Conservation (phyloP, 805 yeast genomes). For the Cyberlindnera euphorbiae region DNA sequence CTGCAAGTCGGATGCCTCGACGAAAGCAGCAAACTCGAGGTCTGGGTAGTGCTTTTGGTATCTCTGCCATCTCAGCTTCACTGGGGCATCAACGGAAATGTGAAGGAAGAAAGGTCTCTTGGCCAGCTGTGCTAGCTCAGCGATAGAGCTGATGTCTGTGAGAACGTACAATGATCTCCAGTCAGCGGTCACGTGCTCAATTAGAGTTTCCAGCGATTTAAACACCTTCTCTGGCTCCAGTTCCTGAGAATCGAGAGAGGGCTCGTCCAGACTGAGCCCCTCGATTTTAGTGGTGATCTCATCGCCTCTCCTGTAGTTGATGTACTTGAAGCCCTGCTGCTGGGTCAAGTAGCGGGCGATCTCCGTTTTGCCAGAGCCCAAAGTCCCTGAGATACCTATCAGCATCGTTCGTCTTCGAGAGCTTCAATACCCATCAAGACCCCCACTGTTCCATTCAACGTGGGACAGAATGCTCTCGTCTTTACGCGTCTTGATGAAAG, state of each 20-base stretch:
- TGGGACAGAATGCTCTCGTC: too few relatives aligned
- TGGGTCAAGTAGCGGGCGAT: slow-evolving; percentile 51
- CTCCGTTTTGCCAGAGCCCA: slow-evolving; percentile 61
- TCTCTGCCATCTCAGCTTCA: slow-evolving; percentile 38
- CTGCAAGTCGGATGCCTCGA: slow-evolving; percentile 32
- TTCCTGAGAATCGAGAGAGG: slow-evolving; percentile 9
- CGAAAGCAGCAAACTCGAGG: slow-evolving; percentile 31
- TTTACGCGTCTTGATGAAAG: too few relatives aligned
- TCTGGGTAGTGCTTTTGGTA: slow-evolving; percentile 25
- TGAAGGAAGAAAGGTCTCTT: slow-evolving; percentile 84
- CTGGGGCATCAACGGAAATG: slow-evolving; percentile 71
- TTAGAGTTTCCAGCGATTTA: slow-evolving; percentile 37
- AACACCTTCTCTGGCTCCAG: slow-evolving; percentile 31
- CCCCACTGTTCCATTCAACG: too few relatives aligned
- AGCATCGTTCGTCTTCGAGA: too few relatives aligned
- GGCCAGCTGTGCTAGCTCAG: slow-evolving; percentile 41
- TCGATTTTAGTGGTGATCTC: slow-evolving; percentile 8
- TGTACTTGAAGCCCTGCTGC: slow-evolving; percentile 44
- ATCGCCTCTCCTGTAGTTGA: slow-evolving; percentile 24
- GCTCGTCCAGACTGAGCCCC: slow-evolving; percentile 15
- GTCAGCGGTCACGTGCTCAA: slow-evolving; percentile 57
- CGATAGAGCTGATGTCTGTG: slow-evolving; percentile 40
- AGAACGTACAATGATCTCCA: slow-evolving; percentile 66
- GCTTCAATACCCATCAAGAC: too few relatives aligned
- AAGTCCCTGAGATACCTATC: slow-evolving; percentile 69